A percentile compares a stretch with the other conserved stretches of the same genome.
phyloP scores from a whole-genome alignment of 495 filamentous ascomycete genomes.

The Podospora fimiseda region DNA sequence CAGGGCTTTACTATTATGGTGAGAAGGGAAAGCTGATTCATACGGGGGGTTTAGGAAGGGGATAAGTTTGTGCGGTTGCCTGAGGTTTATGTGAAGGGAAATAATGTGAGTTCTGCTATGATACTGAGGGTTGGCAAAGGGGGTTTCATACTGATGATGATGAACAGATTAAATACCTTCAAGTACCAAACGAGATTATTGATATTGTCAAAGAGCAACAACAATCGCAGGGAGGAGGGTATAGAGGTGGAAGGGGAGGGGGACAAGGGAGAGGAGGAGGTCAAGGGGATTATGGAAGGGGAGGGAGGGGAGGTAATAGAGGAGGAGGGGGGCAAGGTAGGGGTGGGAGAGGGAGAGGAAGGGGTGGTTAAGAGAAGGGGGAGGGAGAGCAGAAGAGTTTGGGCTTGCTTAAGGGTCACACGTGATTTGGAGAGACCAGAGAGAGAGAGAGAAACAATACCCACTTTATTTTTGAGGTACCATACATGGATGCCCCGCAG shows the following conservation, averaged over 20 bases:
- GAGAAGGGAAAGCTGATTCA: slow-evolving; percentile 7
- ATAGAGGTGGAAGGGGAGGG: slow-evolving; percentile 62
- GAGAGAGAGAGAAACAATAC: too few species aligned
- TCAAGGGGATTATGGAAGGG: slow-evolving; percentile 48
- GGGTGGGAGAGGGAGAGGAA: slow-evolving; percentile 10
- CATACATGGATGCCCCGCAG: too few species aligned
- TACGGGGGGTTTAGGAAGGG: slow-evolving; percentile 54
- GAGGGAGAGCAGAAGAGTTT: not conserved
- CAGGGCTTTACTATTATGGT: not conserved
- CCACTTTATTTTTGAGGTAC: too few species aligned
- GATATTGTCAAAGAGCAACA: slow-evolving; percentile 89
- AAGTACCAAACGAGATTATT: slow-evolving; percentile 91
- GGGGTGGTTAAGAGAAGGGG: slow-evolving; percentile 2
- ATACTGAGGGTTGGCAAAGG: not conserved
- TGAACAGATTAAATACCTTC: slow-evolving; percentile 90
- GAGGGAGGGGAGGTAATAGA: slow-evolving; percentile 31
- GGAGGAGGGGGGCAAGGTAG: slow-evolving; percentile 47
- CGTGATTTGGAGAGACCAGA: too few species aligned
- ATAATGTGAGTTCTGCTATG: slow-evolving; percentile 65
- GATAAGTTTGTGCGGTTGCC: slow-evolving; percentile 86
- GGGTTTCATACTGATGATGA: not conserved
- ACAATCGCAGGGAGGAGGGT: slow-evolving; percentile 54
- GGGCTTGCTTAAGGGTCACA: not conserved
- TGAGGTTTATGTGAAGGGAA: slow-evolving; percentile 93
- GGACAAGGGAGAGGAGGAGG: slow-evolving; percentile 59